A percentile compares a stretch with the other conserved stretches of the same genome.
Conservation (phyloP, 345 rosid species). For the Syzygium jambos region DNA sequence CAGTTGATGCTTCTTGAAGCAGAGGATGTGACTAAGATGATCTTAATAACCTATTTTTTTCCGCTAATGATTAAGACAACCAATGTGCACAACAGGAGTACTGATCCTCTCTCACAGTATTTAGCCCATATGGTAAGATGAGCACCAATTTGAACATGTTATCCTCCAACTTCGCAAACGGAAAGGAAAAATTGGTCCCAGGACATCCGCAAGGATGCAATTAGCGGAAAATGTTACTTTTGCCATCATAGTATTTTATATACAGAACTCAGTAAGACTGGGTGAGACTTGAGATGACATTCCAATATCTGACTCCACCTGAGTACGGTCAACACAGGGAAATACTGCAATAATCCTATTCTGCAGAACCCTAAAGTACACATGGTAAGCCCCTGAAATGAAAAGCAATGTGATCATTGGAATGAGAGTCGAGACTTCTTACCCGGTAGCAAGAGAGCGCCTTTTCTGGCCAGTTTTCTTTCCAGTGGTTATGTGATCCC, state of each 20-base stretch:
- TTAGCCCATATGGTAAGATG: neutral
- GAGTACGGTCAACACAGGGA: neutral
- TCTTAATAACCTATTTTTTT: neutral
- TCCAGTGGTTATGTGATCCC: constrained; percentile 30
- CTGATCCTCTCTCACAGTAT: neutral
- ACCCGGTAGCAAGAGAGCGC: constrained; percentile 73
- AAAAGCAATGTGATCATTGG: neutral
- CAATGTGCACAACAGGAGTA: neutral
- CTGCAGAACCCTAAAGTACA: neutral
- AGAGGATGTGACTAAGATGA: neutral
- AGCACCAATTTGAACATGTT: neutral
- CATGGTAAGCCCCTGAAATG: neutral
- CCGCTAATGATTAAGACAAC: neutral
- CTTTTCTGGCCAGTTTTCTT: constrained; percentile 54
- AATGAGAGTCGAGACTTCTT: constrained; percentile 11
- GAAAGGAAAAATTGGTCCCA: neutral
- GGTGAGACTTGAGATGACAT: neutral
- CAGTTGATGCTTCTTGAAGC: neutral
- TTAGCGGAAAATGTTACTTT: neutral
- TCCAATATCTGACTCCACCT: neutral
- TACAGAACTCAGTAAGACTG: neutral
- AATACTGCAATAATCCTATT: neutral
- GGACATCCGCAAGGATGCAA: neutral
- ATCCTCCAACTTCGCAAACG: neutral
- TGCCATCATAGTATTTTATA: neutral